phyloP scores from a whole-genome alignment of 129 eudicot genomes.

The Dittrichia graveolens region DNA sequence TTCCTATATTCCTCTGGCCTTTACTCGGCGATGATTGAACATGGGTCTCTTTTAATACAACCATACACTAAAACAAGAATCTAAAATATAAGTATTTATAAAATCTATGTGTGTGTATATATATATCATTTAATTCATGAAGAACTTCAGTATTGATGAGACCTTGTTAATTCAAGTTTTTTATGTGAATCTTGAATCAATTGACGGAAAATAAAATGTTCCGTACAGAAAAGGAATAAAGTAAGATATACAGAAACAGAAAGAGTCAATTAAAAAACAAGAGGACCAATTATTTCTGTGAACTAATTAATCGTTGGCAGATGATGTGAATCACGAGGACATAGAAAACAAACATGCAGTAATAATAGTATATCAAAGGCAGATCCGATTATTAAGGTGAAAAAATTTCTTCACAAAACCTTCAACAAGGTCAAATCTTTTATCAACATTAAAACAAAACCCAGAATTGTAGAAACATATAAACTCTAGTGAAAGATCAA shows the following conservation, averaged over 20 bases:
- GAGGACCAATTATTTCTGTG: slow-evolving; percentile 32
- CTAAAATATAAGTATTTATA: too few species aligned
- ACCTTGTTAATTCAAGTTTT: slow-evolving; percentile 14
- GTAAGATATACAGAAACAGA: slow-evolving; percentile 23
- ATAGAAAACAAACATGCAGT: slow-evolving; percentile 32
- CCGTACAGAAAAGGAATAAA: slow-evolving; percentile 25
- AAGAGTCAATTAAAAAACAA: not conserved
- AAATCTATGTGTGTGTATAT: not conserved
- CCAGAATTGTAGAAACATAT: not conserved
- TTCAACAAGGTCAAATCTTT: slow-evolving; percentile 25
- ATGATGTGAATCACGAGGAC: slow-evolving; percentile 41
- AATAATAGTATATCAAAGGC: slow-evolving; percentile 7
- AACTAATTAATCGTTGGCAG: slow-evolving; percentile 28
- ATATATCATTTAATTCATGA: too few species aligned
- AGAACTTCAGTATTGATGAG: slow-evolving; percentile 15
- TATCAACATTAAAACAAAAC: not conserved
- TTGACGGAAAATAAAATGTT: slow-evolving; percentile 14
- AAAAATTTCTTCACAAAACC: not conserved
- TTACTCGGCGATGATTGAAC: too few species aligned
- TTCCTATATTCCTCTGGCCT: too few species aligned
- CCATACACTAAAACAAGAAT: too few species aligned
- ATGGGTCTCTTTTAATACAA: too few species aligned
- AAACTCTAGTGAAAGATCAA: slow-evolving; percentile 19
- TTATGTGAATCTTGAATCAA: slow-evolving; percentile 32
- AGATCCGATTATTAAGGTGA: slow-evolving; percentile 40